Evolutionary conservation across 257 asterid genomes (phyloP).

Genomic region (Knoxia roxburghii): DNA sequence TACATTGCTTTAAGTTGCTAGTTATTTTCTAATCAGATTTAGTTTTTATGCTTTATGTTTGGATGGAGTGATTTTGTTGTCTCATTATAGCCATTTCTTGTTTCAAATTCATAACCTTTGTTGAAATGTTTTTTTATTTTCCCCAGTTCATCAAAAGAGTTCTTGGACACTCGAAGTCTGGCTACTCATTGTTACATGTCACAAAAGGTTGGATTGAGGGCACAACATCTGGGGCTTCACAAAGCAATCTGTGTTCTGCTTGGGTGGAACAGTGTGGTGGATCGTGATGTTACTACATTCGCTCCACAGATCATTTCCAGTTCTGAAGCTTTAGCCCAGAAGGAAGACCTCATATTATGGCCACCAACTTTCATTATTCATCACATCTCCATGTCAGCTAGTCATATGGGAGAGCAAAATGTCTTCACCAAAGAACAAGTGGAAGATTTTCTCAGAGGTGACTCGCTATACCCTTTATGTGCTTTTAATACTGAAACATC

Average conservation of each 20-base stretch:
- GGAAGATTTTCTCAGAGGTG: conserved; percentile 34
- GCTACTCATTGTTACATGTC: conserved; percentile 32
- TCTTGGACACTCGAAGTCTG: conserved; percentile 30
- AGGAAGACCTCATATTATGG: conserved; percentile 36
- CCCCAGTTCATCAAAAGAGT: conserved; percentile 26
- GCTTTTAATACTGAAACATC: neutral
- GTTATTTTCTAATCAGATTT: neutral
- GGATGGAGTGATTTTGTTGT: conserved; percentile 2
- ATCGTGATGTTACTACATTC: conserved; percentile 17
- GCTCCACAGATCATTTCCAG: conserved; percentile 22
- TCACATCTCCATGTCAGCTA: conserved; percentile 6
- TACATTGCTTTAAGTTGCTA: neutral
- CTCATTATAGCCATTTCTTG: neutral
- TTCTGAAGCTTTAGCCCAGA: conserved; percentile 27
- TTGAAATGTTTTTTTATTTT: conserved; percentile 15
- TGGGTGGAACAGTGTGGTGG: conserved; percentile 30
- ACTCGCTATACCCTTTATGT: neutral
- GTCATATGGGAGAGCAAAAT: conserved; percentile 15
- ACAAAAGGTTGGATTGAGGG: conserved; percentile 29
- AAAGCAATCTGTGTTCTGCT: conserved; percentile 38
- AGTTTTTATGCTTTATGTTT: neutral
- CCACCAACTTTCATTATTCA: conserved; percentile 33
- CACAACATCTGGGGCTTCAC: conserved; percentile 37
- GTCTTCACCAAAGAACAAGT: conserved; percentile 16
- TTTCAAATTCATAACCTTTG: neutral